A percentile compares a stretch with the other conserved stretches of the same genome.
Conservation (phyloP, 2,329 filamentous ascomycete species). For the Trichoderma breve region DNA sequence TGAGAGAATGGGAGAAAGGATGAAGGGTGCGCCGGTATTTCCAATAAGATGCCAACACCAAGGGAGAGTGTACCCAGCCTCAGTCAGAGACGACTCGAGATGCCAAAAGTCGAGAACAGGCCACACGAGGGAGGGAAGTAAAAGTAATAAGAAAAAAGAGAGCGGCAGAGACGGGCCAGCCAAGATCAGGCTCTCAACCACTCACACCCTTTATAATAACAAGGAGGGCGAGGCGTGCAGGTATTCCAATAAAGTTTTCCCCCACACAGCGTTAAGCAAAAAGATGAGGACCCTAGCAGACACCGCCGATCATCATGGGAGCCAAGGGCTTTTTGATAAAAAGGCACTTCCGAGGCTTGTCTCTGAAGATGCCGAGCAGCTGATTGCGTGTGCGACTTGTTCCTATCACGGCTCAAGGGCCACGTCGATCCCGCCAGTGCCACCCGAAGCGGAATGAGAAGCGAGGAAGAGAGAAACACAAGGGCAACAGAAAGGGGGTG, state of each 20-base stretch:
- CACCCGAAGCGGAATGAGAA: conserved; percentile 16
- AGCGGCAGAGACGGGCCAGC: background rate
- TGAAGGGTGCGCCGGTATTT: background rate
- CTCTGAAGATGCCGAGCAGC: background rate
- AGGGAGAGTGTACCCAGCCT: background rate
- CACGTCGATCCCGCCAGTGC: conserved; percentile 12
- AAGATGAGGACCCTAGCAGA: background rate
- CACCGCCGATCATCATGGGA: conserved; percentile 10
- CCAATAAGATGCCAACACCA: background rate
- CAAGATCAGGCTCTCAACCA: background rate
- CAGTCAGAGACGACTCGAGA: background rate
- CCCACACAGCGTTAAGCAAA: background rate
- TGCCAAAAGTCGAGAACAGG: background rate
- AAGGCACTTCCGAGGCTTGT: background rate
- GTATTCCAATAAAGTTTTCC: background rate
- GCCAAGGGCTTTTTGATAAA: background rate
- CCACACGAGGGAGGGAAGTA: background rate
- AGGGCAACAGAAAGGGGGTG: background rate
- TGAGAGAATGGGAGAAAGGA: background rate
- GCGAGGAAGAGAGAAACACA: conserved; percentile 13
- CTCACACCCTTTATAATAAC: background rate
- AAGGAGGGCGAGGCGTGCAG: background rate
- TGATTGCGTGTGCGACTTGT: background rate
- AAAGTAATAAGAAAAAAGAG: background rate
- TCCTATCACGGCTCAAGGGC: conserved; percentile 2